These are phyloP conservation scores for Sphenostylis stenocarpa DNA, from an alignment of 306 rosid species.

Conservation along the genomic window DNA sequence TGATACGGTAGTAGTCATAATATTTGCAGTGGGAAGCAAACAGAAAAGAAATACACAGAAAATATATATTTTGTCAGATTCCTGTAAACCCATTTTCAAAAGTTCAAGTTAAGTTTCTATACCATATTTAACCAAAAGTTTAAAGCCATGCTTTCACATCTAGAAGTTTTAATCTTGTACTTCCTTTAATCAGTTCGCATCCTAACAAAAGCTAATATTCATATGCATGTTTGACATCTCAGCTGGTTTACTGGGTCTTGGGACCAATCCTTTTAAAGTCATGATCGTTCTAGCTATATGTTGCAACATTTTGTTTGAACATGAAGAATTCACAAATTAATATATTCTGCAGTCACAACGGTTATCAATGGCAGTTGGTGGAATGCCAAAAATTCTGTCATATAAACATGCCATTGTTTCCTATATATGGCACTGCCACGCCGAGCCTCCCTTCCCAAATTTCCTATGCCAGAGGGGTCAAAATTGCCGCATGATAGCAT, in stretches of 20 bases:
- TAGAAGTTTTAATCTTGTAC: background rate
- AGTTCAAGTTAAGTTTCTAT: slow-evolving; percentile 12
- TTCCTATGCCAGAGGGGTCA: too few relatives aligned
- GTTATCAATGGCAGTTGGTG: too few relatives aligned
- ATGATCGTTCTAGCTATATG: background rate
- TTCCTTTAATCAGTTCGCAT: slow-evolving; percentile 7
- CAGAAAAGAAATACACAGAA: slow-evolving; percentile 4
- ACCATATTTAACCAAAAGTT: slow-evolving; percentile 9
- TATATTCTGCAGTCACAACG: background rate
- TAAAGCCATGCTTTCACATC: slow-evolving; percentile 12
- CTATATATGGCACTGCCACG: too few relatives aligned
- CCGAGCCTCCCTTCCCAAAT: too few relatives aligned
- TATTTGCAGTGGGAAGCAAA: background rate
- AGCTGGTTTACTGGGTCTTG: background rate
- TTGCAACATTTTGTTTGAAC: background rate
- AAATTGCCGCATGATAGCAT: too few relatives aligned
- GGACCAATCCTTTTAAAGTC: background rate
- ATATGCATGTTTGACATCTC: slow-evolving; percentile 7
- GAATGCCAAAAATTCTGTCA: too few relatives aligned
- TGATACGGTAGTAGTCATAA: background rate
- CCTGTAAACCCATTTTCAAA: slow-evolving; percentile 9
- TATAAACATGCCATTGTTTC: too few relatives aligned
- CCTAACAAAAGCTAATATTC: background rate
- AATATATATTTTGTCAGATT: background rate
- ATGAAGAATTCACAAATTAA: slow-evolving; percentile 12